Conservation (phyloP, 164 flowering plant species). For the Echeveria elegans region DNA sequence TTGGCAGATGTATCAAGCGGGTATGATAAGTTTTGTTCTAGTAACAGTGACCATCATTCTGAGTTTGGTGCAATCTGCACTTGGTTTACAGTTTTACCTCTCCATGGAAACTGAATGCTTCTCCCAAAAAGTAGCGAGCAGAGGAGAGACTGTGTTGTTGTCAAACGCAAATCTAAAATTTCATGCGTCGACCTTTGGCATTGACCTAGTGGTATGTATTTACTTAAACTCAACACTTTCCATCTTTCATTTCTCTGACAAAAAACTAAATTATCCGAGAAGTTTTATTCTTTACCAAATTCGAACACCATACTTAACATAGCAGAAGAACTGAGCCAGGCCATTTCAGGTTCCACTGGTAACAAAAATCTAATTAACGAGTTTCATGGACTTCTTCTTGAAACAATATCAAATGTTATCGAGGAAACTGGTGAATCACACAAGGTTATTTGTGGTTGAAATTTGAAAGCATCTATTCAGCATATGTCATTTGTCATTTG, state of each 20-base stretch:
- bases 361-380: too few species aligned
- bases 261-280: neutral
- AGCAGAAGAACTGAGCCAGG: too few species aligned
- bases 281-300: too few species aligned
- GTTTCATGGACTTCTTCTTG: too few species aligned
- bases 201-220: neutral
- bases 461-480: too few species aligned
- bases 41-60: neutral
- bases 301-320: too few species aligned
- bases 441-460: too few species aligned
- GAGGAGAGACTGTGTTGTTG: neutral
- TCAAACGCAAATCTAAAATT: neutral
- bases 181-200: neutral
- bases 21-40: neutral
- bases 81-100: neutral
- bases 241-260: neutral
- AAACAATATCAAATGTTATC: too few species aligned
- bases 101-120: neutral
- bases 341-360: too few species aligned
- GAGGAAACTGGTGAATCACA: neutral
- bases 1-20: neutral
- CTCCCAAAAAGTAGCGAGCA: neutral
- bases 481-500: neutral
- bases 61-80: neutral
- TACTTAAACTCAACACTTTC: neutral